These are phyloP conservation scores for Grigorovia humatica DNA, from an alignment of 805 yeast genomes.

Conservation along the genomic window DNA sequence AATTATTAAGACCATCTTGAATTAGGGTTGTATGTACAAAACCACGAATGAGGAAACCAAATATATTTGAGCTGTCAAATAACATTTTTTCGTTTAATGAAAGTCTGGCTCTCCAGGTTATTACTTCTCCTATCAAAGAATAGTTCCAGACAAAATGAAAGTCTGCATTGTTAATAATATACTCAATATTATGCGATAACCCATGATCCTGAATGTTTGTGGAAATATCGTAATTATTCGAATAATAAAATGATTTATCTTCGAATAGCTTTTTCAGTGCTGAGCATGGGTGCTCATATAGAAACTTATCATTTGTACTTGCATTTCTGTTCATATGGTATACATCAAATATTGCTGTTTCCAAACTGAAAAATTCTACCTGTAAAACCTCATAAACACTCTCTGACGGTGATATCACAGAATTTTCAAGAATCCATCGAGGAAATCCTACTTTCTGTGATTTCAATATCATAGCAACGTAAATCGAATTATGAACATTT, in stretches of 20 bases:
- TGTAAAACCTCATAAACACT: conserved; percentile 43
- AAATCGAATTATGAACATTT: conserved; percentile 42
- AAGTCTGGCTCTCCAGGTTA: conserved; percentile 59
- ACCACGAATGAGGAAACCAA: conserved; percentile 83
- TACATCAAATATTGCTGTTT: conserved; percentile 43
- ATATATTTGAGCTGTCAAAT: conserved; percentile 58
- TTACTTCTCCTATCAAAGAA: conserved; percentile 69
- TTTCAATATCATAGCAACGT: conserved; percentile 48
- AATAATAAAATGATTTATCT: conserved; percentile 82
- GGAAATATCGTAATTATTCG: conserved; percentile 84
- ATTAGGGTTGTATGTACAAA: conserved; percentile 59
- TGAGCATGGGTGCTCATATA: conserved; percentile 67
- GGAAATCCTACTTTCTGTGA: conserved; percentile 49
- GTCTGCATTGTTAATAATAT: conserved; percentile 44
- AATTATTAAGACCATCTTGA: conserved; percentile 16
- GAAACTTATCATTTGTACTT: conserved; percentile 23
- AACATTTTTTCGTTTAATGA: conserved; percentile 45
- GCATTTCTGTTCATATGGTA: conserved; percentile 19
- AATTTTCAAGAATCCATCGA: conserved; percentile 23
- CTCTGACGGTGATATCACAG: conserved; percentile 32
- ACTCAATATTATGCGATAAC: conserved; percentile 29
- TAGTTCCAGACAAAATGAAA: conserved; percentile 85
- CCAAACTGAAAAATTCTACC: conserved; percentile 57
- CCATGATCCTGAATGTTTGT: conserved; percentile 68
- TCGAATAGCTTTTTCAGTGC: conserved; percentile 61